phyloP scores from a whole-genome alignment of 768 basidiomycete species.

The Lactarius sp. region DNA sequence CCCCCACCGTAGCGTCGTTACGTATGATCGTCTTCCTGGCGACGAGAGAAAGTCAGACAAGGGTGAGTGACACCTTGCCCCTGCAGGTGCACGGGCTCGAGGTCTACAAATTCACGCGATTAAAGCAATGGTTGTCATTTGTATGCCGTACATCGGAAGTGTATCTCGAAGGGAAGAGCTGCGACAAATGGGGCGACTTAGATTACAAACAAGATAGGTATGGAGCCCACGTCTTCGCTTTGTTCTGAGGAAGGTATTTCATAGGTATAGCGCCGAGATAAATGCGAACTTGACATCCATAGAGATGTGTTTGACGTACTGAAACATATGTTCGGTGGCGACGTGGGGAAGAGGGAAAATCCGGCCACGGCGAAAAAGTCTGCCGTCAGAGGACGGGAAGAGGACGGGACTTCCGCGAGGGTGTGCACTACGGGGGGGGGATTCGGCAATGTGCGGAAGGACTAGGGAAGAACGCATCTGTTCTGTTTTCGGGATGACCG shows the following conservation, averaged over 20 bases:
- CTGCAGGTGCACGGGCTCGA: slow-evolving; percentile 38
- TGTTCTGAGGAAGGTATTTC: neutral
- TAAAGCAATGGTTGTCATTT: neutral
- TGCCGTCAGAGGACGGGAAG: slow-evolving; percentile 19
- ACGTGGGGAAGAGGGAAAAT: slow-evolving; percentile 17
- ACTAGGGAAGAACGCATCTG: slow-evolving; percentile 22
- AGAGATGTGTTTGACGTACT: slow-evolving; percentile 22
- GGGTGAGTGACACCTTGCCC: slow-evolving; percentile 69
- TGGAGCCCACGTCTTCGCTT: slow-evolving; percentile 4
- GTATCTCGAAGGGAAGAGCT: slow-evolving; percentile 25
- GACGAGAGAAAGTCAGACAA: slow-evolving; percentile 61
- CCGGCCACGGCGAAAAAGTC: slow-evolving; percentile 18
- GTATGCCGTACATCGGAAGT: slow-evolving; percentile 10
- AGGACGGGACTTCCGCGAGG: slow-evolving; percentile 10
- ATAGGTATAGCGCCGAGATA: neutral
- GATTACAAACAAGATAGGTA: slow-evolving; percentile 10
- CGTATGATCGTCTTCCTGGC: slow-evolving; percentile 29
- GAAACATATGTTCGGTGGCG: slow-evolving; percentile 22
- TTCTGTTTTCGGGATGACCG: slow-evolving; percentile 22
- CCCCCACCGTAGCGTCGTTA: neutral
- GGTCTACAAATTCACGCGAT: slow-evolving; percentile 15
- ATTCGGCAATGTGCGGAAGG: slow-evolving; percentile 9
- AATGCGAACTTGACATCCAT: slow-evolving; percentile 15
- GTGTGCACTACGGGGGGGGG: neutral
- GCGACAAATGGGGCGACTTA: slow-evolving; percentile 14